Percentiles rank a stretch among this genome's conserved stretches.
Conservation (phyloP, 208 protist species). For the Leishmania aethiopica region DNA sequence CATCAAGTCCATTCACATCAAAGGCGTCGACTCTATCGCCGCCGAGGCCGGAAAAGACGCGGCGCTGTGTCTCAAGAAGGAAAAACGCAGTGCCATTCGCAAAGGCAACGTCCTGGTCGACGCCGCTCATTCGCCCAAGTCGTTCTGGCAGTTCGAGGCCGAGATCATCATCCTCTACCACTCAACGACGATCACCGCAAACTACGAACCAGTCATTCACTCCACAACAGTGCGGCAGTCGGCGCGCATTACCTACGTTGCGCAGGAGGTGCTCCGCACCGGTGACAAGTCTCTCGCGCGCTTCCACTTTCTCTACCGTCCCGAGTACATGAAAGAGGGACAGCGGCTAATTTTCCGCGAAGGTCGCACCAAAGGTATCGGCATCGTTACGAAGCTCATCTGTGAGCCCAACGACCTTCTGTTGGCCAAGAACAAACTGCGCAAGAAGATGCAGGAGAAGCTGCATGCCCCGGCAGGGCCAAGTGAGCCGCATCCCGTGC, state of each 20-base stretch:
- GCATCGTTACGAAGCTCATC: conserved; percentile 81
- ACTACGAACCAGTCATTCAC: conserved; percentile 98
- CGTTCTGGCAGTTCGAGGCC: conserved; percentile 96
- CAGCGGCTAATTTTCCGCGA: conserved; percentile 95
- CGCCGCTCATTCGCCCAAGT: conserved; percentile 48
- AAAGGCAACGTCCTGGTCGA: conserved; percentile 95
- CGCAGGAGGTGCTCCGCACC: conserved; percentile 93
- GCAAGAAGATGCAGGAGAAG: conserved; percentile 36
- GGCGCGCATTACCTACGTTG: conserved; percentile 86
- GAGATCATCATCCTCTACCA: conserved; percentile 98
- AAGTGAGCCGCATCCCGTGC: background rate
- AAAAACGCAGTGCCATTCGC: conserved; percentile 92
- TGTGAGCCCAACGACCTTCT: conserved; percentile 45
- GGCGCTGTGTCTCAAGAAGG: conserved; percentile 95
- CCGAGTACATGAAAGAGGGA: conserved; percentile 93
- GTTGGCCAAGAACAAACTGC: conserved; percentile 49
- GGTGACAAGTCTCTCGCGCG: conserved; percentile 93
- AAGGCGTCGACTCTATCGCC: conserved; percentile 79
- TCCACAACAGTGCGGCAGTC: conserved; percentile 91
- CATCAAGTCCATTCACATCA: conserved; percentile 96
- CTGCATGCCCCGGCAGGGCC: conserved; percentile 1
- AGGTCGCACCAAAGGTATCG: conserved; percentile 94
- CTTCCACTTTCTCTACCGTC: conserved; percentile 95
- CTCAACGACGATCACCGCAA: conserved; percentile 96
- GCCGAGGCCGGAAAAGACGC: conserved; percentile 93